Base-by-base conservation (phyloP, 495 filamentous ascomycete species). In the Penicillium riverlandense region DNA sequence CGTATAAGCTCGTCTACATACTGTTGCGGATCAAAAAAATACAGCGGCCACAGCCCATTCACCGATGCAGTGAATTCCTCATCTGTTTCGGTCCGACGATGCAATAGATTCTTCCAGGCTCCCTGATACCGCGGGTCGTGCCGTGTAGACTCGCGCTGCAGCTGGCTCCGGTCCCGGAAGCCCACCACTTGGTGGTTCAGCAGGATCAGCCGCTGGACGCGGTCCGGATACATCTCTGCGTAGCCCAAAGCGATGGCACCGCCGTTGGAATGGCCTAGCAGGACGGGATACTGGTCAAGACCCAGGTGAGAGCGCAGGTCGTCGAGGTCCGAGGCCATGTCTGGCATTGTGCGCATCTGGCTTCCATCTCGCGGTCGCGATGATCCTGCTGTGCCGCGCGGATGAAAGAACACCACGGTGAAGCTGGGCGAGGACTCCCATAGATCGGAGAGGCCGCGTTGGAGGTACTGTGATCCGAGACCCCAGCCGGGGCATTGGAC, bases 251-350 rank as follows among this genome's bases (percentile, higher is more conserved):
- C 55, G 10, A 58, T 58, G 1, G 55, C 55, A 1, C 55, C 55
- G 28, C 55, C 55, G 40, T 58, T 58, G 8, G 52, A 55, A 28
- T 58, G 55, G 15, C 55, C 55, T 4, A 55, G 9, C 9, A 58
- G 7, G 5, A 40, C 38, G 15, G 39, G 40, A 4, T 52, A 43
- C 7, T 31, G 35, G 6, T 45, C 43, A 5, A 49, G 37, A 5
- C 31, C 27, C 3, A 58, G 44, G 29, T 55, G 43, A 9, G 27
- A 12, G 13, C 55, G 52, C 0, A 58, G 43, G 13, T 58, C 48
- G 11, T 58, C 55, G 1, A 55, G 35, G 35, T 55, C 52, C 6
- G 44, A 38, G 7, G 33, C 35, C n/a, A 58, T 41, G 35, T 52
- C 43, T 8, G 41, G 45, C 49, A 52, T 52, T 0, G 27, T 47